Percentiles rank a stretch among this genome's conserved stretches.
Evolutionary conservation across 192 early-diverging fungal genomes (phyloP).

Genomic region (Backusella tuberculispora): DNA sequence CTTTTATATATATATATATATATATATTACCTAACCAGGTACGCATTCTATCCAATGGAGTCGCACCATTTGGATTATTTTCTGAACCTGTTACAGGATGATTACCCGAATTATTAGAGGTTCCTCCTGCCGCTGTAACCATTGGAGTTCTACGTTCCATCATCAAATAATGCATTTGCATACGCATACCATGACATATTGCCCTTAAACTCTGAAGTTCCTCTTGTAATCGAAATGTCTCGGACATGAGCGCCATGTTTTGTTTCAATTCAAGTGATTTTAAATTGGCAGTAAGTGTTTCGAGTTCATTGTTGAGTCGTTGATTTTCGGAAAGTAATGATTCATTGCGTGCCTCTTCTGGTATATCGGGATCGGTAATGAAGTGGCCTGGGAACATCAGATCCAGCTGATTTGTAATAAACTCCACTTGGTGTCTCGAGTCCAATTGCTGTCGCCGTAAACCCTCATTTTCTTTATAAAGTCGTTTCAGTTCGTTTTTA

Average conservation of each 20-base stretch:
- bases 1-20: too few relatives aligned
- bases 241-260: constrained; percentile 70
- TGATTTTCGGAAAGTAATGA: constrained; percentile 56
- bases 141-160: constrained; percentile 47
- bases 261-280: constrained; percentile 67
- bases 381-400: constrained; percentile 40
- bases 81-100: neutral
- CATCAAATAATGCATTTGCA: constrained; percentile 70
- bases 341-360: constrained; percentile 42
- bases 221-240: constrained; percentile 66
- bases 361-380: constrained; percentile 18
- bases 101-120: neutral
- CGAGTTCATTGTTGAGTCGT: constrained; percentile 57
- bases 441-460: constrained; percentile 13
- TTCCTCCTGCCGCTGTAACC: neutral
- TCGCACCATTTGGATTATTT: neutral
- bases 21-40: constrained; percentile 2
- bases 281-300: constrained; percentile 56
- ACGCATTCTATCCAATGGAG: neutral
- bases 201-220: constrained; percentile 69
- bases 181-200: constrained; percentile 66
- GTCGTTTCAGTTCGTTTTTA: constrained; percentile 50
- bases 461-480: constrained; percentile 35
- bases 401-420: constrained; percentile 24
- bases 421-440: constrained; percentile 10